Evolutionary conservation across 139 green algal species (phyloP), one percentile per base, ranked within the genome.

Genomic region (Tetradesmus obliquus): DNA sequence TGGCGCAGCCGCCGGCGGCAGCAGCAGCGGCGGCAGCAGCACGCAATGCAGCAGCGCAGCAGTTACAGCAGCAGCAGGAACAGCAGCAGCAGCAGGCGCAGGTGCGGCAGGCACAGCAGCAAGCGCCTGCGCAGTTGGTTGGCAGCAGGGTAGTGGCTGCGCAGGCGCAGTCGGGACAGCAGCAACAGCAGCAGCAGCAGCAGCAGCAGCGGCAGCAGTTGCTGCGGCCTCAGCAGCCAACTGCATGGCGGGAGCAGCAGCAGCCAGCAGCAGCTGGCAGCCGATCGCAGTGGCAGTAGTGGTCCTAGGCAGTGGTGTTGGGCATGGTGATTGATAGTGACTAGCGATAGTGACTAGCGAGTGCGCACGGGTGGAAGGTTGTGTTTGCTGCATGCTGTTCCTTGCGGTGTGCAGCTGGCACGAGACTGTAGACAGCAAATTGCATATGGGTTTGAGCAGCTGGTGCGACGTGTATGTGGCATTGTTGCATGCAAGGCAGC

Each of bases 21-120:
- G 10, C 24, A 88, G 84, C 9, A 80, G 24, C 55, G 8, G 32
- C 84, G 80, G 84, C 84, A 89, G 24, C 62, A 89, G 55, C 62
- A 89, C 15, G 13, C 6, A 66, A 12, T 53, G 55, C 24, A 32
- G 5, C 58, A 66, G 45, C 85, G 45, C 66, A 62, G 24, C 62
- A 82, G 7, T 20, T 19, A 53, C 66, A 82, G 85, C 85, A 82
- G 66, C 45, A 88, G n/a, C 45, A 79, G 84, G 58, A 76, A 24
- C 24, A 79, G n/a, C 45, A n/a, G 57, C 57, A 88, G 84, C 84
- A 55, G 80, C 80, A 57, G 51, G 51, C 51, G 32, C 51, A 1
- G 80, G 3, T 22, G 32, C 84, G 72, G 19, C 85, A 66, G 85
- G 53, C 55, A 15, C 85, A 82, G 62, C 62, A 82, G 85, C 45